A percentile compares a stretch with the other conserved stretches of the same genome.
Conservation (phyloP, 345 rosid genomes). For the Odontarrhena argentea region DNA sequence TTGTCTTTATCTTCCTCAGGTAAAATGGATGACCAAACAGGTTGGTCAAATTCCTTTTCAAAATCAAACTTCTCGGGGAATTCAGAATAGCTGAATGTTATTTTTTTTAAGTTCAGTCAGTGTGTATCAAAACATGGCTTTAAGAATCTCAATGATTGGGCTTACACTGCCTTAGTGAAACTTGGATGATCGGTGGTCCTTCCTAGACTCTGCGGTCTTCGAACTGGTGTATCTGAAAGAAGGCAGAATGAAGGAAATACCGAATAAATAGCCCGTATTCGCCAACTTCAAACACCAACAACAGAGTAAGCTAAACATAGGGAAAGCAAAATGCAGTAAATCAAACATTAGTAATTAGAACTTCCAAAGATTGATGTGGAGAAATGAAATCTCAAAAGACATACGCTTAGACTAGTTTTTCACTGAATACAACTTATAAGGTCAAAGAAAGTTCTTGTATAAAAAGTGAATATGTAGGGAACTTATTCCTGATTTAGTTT, state of each 20-base stretch:
- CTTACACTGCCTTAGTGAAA: slow-evolving; percentile 45
- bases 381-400: not conserved
- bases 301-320: slow-evolving; percentile 24
- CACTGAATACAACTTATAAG: not conserved
- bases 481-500: slow-evolving; percentile 6
- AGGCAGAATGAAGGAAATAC: slow-evolving; percentile 26
- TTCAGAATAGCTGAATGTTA: slow-evolving; percentile 19
- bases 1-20: slow-evolving; percentile 55
- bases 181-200: slow-evolving; percentile 38
- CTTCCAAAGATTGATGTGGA: slow-evolving; percentile 14
- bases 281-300: slow-evolving; percentile 29
- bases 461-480: slow-evolving; percentile 1
- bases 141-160: slow-evolving; percentile 16
- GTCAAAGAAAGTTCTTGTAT: slow-evolving; percentile 25
- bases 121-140: slow-evolving; percentile 17
- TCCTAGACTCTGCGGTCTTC: slow-evolving; percentile 43
- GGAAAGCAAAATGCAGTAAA: slow-evolving; percentile 9
- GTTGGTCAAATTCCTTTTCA: slow-evolving; percentile 40
- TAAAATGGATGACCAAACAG: slow-evolving; percentile 45
- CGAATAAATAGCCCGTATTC: slow-evolving; percentile 4
- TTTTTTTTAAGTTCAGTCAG: slow-evolving; percentile 15
- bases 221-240: slow-evolving; percentile 49
- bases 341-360: not conserved
- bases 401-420: slow-evolving; percentile 11
- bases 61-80: slow-evolving; percentile 11